Percentiles rank a stretch among this genome's conserved stretches.
phyloP scores from a whole-genome alignment of 257 asterid species.

The Voacanga thouarsii region DNA sequence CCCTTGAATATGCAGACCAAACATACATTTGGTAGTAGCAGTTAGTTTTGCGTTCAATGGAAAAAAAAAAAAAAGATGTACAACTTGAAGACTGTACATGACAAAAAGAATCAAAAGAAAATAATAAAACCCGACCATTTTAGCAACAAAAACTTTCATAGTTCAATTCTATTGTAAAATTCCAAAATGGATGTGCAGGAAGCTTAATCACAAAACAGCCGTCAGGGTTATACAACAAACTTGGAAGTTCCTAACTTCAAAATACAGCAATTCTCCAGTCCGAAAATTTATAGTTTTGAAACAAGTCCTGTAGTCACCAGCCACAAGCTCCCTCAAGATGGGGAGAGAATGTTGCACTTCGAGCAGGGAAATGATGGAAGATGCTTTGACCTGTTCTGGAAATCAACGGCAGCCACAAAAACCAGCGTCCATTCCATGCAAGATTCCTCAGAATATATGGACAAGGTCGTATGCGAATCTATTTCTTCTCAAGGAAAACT shows the following conservation, averaged over 20 bases:
- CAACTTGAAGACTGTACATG: no score
- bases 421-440: slow-evolving; percentile 2
- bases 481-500: slow-evolving; percentile 51
- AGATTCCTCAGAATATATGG: slow-evolving; percentile 74
- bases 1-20: no score
- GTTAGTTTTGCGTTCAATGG: no score
- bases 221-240: not conserved
- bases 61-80: no score
- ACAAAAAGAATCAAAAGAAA: no score
- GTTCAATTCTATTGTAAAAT: not conserved
- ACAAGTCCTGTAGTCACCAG: not conserved
- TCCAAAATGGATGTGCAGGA: not conserved
- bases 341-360: not conserved
- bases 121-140: not conserved
- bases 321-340: not conserved
- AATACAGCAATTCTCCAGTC: not conserved
- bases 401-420: not conserved
- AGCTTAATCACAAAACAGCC: not conserved
- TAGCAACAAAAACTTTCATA: not conserved
- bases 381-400: not conserved
- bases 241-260: not conserved
- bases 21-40: no score
- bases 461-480: slow-evolving; percentile 95
- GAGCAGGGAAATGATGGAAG: not conserved
- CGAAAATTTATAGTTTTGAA: not conserved